These are phyloP conservation scores for Candida qinlingensis DNA, from an alignment of 805 yeast species.

Conservation along the genomic window DNA sequence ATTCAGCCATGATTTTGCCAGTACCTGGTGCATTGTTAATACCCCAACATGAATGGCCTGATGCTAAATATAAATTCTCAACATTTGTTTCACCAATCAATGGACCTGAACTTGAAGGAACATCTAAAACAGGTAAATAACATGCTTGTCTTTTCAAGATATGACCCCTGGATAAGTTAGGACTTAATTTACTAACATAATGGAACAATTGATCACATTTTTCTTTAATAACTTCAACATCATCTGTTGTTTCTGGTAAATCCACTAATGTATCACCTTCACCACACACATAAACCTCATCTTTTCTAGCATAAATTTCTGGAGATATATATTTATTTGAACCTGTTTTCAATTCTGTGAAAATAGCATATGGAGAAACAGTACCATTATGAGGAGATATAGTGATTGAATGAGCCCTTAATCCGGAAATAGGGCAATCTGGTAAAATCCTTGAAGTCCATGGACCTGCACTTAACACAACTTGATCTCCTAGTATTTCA, in stretches of 20 bases:
- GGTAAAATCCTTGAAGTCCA: conserved; percentile 93
- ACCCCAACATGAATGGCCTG: conserved; percentile 99
- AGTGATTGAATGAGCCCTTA: conserved; percentile 93
- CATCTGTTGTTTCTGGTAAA: conserved; percentile 91
- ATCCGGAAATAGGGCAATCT: conserved; percentile 89
- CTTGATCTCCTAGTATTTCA: conserved; percentile 61
- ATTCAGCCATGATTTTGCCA: conserved; percentile 87
- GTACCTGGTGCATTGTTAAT: conserved; percentile 97
- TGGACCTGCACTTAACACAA: conserved; percentile 89
- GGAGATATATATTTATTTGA: conserved; percentile 73
- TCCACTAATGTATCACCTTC: conserved; percentile 91
- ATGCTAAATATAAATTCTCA: conserved; percentile 67
- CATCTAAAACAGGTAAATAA: conserved; percentile 89
- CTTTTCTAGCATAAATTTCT: conserved; percentile 90
- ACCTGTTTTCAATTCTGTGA: conserved; percentile 83
- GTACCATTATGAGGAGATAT: conserved; percentile 70
- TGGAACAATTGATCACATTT: conserved; percentile 84
- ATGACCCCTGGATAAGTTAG: conserved; percentile 65
- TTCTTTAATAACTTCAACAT: conserved; percentile 79
- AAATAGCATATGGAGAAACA: conserved; percentile 91
- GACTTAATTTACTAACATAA: conserved; percentile 72
- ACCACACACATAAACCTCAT: conserved; percentile 95
- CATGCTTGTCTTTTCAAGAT: conserved; percentile 88
- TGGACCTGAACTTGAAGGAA: conserved; percentile 90
- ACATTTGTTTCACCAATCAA: conserved; percentile 92